Evolutionary conservation across 78 protist genomes (phyloP), one percentile per base, ranked within the genome.

Genomic region (Dictyostelium citrinum): DNA sequence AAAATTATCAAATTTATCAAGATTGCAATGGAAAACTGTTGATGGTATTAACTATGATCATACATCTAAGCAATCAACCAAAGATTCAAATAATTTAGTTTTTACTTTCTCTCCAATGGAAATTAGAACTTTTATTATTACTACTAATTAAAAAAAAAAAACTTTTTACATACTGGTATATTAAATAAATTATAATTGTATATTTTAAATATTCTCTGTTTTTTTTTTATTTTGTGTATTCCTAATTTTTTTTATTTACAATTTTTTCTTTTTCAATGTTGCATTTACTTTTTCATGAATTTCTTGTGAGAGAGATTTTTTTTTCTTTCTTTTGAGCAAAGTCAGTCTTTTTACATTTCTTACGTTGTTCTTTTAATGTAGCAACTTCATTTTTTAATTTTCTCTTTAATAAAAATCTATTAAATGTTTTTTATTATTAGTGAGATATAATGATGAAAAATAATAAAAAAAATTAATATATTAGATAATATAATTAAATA

Each of bases 61-160:
- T 39, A 39, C 2, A 31, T 10, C 11, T 8, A 3, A 27, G 6
- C 51, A 45, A 45, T 7, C 17, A 27, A 5, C 60, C 2, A 22
- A 55, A 20, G 64, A 10, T 14, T 20, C 60, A 3, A 29, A 41
- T 78, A 22, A 10, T 31, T 78, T 67, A 12, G 76, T 46, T 3
- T 43, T 24, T 49, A 22, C 41, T 27, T 27, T 88, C 22, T 20
- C 82, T 11, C 93, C 93, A 88, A 88, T 88, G 93, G 80, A 88
- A 77, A 79, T 88, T 49, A 88, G 93, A 88, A 88, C 93, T 79
- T 88, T 55, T 68, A 61, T 88, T 1, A 78, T 88, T 64, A 88
- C 93, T 29, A 39, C 81, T 5, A 35, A 76, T 78, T 37, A 78
- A 33, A 14, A 74, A 39, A 9, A 72, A 14, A 39, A 24, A 16